Percentiles rank a stretch among this genome's conserved stretches.
Conservation (phyloP, 208 protist species). For the Herpetomonas tarakana region DNA sequence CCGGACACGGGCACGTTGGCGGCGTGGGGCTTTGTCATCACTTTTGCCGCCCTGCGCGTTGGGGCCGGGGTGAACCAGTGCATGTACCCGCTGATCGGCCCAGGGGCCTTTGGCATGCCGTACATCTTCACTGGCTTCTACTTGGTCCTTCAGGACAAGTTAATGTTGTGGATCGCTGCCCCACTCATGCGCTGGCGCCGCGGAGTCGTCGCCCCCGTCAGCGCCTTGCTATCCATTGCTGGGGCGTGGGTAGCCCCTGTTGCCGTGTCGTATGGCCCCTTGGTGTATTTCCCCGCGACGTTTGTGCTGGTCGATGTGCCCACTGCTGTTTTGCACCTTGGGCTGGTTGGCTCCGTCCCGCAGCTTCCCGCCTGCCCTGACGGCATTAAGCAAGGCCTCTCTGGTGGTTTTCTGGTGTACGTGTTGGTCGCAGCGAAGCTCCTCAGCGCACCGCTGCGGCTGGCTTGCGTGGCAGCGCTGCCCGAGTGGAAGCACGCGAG, state of each 20-base stretch:
- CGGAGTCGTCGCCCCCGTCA: neutral
- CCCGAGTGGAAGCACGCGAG: neutral
- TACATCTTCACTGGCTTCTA: slow-evolving; percentile 6
- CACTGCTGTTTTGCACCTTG: neutral
- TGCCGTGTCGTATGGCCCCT: neutral
- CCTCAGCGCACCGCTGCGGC: slow-evolving; percentile 11
- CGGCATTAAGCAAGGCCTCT: neutral
- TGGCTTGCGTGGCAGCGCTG: slow-evolving; percentile 1
- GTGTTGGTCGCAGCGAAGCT: slow-evolving; percentile 10
- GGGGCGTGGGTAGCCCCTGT: neutral
- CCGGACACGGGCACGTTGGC: neutral
- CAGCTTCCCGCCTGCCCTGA: neutral
- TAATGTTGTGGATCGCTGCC: neutral
- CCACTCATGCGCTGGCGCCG: neutral
- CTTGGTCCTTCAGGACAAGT: neutral
- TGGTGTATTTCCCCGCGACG: neutral
- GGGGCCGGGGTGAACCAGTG: slow-evolving; percentile 6
- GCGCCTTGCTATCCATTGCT: neutral
- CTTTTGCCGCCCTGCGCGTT: slow-evolving; percentile 9
- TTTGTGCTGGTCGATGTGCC: neutral
- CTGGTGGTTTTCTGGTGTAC: slow-evolving; percentile 1
- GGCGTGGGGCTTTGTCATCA: neutral
- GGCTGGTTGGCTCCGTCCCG: neutral
- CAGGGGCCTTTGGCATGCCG: neutral
- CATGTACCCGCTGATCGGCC: slow-evolving; percentile 8